Base-by-base conservation (phyloP, 2,329 filamentous ascomycete species). In the Alternaria viburni region DNA sequence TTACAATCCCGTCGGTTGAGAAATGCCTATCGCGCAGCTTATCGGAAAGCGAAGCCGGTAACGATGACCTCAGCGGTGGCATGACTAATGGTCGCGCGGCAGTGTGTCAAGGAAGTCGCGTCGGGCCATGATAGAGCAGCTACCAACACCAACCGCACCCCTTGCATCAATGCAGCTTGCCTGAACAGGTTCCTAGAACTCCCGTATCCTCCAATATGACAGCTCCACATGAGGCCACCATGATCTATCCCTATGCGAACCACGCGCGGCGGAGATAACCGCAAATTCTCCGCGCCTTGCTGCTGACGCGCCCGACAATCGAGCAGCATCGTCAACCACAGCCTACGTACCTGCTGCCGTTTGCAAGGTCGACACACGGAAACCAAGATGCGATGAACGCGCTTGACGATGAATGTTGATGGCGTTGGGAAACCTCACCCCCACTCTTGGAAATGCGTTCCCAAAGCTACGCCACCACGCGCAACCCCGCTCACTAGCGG, bases 401-500 rank as follows among this genome's bases (percentile, higher is more conserved):
- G 10, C 9, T 4, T 36, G 49, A 12, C 17, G 15, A 44, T 25
- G 32, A 23, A 43, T 44, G 21, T 10, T 28, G 25, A 26, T 26
- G 25, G 30, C 28, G 19, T 36, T 52, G 49, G 49, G 28, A 52
- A 52, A 52, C 19, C 28, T 57, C 45, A 64, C 60, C 69, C 69
- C 67, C 66, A 71, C 64, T 71, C 47, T 71, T 68, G 41, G 45
- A 43, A 15, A 21, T 54, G 49, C 44, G 51, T 49, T 67, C 66
- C 63, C 52, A 51, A 46, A 30, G 21, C 45, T 49, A 36, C 45
- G 12, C 56, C 36, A 41, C 36, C 32, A 47, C 60, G 28, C 61
- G 23, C 45, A 65, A 69, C 69, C 66, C 69, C 66, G 66, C 61
- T 67, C 67, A 66, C 63, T 63, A 59, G 56, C 45, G 54, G 54